phyloP scores from a whole-genome alignment of 2,329 filamentous ascomycete species.

The Coniella lustricola region DNA sequence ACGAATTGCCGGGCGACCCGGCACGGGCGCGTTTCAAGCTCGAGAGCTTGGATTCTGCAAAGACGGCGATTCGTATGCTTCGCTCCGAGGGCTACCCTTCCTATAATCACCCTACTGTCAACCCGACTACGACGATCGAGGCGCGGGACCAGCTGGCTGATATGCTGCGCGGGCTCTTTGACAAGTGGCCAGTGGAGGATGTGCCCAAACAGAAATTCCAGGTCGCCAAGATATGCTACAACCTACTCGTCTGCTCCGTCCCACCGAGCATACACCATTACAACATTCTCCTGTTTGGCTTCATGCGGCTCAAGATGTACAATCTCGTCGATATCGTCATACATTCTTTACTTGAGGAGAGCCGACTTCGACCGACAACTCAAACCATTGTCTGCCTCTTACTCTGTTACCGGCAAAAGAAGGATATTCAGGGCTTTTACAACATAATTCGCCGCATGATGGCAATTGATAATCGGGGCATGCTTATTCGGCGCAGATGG shows the following conservation, averaged over 20 bases:
- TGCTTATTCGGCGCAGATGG: conserved; percentile 31
- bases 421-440: conserved; percentile 36
- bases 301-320: conserved; percentile 45
- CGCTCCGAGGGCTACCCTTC: conserved; percentile 28
- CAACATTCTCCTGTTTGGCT: conserved; percentile 63
- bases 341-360: conserved; percentile 40
- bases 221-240: conserved; percentile 51
- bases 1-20: conserved; percentile 18
- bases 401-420: conserved; percentile 39
- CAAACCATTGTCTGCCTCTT: conserved; percentile 43
- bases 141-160: conserved; percentile 21
- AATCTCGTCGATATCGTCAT: conserved; percentile 47
- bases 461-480: conserved; percentile 34
- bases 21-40: conserved; percentile 15
- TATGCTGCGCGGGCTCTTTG: conserved; percentile 21
- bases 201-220: conserved; percentile 20
- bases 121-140: conserved; percentile 14
- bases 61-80: conserved; percentile 26
- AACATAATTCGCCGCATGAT: conserved; percentile 39
- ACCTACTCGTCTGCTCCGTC: conserved; percentile 54
- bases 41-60: conserved; percentile 26
- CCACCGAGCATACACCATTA: conserved; percentile 63
- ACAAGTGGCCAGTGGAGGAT: conserved; percentile 21
- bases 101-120: conserved; percentile 22
- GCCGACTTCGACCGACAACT: conserved; percentile 38